phyloP scores from a whole-genome alignment of 148 eudicot species.

The Rhododendron griersonianum region DNA sequence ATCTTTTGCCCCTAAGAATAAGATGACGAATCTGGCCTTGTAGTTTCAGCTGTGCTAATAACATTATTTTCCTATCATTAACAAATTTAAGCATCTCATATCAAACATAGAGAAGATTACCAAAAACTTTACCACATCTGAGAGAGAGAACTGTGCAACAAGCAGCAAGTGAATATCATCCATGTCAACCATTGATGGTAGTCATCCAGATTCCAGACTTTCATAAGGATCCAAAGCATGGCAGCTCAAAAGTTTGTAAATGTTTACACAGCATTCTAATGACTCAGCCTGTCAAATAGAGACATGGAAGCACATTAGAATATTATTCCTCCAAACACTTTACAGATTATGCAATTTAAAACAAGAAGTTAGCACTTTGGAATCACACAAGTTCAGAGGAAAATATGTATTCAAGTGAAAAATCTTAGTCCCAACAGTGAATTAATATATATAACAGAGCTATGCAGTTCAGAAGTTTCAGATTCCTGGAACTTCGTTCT shows the following conservation, averaged over 20 bases:
- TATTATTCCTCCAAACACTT: neutral
- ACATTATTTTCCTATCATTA: neutral
- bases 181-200: neutral
- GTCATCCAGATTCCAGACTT: neutral
- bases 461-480: neutral
- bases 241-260: neutral
- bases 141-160: neutral
- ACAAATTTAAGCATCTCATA: neutral
- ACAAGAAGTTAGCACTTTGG: neutral
- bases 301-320: neutral
- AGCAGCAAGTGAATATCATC: neutral
- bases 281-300: conserved; percentile 8
- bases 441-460: neutral
- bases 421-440: neutral
- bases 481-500: neutral
- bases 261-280: neutral
- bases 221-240: neutral
- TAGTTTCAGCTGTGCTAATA: neutral
- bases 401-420: neutral
- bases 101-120: conserved; percentile 2
- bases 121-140: neutral
- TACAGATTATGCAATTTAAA: neutral
- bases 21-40: neutral
- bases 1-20: neutral
- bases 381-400: neutral